Conservation (phyloP, 768 basidiomycete species). For the Termitomyces sp. region DNA sequence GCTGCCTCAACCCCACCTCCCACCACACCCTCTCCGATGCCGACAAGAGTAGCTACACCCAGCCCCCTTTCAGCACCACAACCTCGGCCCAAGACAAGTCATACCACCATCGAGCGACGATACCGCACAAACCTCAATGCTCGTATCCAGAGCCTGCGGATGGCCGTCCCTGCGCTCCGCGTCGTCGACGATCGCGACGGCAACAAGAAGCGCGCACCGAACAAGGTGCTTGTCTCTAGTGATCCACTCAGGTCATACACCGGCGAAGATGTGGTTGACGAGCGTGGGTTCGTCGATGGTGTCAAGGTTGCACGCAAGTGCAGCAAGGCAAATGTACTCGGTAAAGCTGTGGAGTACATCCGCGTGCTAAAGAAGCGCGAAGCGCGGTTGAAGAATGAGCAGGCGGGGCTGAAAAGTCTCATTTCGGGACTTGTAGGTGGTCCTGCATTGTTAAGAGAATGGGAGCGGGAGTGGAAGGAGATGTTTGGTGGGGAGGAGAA, state of each 20-base stretch:
- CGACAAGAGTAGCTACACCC: conserved; percentile 14
- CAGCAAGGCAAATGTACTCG: conserved; percentile 87
- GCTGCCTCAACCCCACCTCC: conserved; percentile 41
- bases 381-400: conserved; percentile 64
- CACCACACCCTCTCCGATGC: conserved; percentile 29
- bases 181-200: conserved; percentile 64
- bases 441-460: conserved; percentile 63
- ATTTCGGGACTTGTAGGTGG: conserved; percentile 73
- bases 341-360: conserved; percentile 90
- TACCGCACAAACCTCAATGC: conserved; percentile 89
- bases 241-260: conserved; percentile 31
- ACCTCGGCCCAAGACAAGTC: conserved; percentile 70
- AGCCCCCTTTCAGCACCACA: conserved; percentile 5
- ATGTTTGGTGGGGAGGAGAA: conserved; percentile 74
- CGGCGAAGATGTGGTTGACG: conserved; percentile 61
- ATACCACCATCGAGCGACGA: conserved; percentile 85
- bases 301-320: conserved; percentile 89
- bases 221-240: conserved; percentile 29
- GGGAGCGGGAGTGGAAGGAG: conserved; percentile 73
- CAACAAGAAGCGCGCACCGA: conserved; percentile 45
- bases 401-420: conserved; percentile 68
- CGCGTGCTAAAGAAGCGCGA: conserved; percentile 83
- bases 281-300: conserved; percentile 87
- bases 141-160: conserved; percentile 75
- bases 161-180: conserved; percentile 80